A percentile compares a stretch with the other conserved stretches of the same genome.
phyloP scores from a whole-genome alignment of 306 rosid species.

The Citrullus mucosospermus region DNA sequence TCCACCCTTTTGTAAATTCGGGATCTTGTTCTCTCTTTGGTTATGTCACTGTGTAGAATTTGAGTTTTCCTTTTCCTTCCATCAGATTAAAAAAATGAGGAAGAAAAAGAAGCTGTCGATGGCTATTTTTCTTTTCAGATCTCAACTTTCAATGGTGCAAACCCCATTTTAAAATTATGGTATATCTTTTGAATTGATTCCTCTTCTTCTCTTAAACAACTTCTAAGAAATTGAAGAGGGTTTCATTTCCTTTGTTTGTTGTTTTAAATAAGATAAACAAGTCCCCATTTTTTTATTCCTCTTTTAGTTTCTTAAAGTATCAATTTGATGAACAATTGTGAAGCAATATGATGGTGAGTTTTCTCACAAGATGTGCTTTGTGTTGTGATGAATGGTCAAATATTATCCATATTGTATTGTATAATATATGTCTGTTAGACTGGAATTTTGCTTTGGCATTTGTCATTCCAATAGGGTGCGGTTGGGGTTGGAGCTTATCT shows the following conservation, averaged over 20 bases:
- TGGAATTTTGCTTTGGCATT: background rate
- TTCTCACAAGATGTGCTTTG: background rate
- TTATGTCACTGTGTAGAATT: constrained; percentile 22
- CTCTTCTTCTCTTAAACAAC: background rate
- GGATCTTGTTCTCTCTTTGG: constrained; percentile 21
- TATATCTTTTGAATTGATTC: background rate
- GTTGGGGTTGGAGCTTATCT: background rate
- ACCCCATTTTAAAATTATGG: background rate
- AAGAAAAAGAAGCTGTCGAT: background rate
- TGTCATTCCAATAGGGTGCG: background rate
- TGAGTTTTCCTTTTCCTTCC: background rate
- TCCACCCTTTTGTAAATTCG: constrained; percentile 30
- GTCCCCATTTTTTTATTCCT: background rate
- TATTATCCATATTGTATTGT: background rate
- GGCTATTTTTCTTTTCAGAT: background rate
- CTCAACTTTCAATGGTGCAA: background rate
- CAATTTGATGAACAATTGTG: background rate
- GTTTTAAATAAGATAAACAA: background rate
- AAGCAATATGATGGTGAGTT: background rate
- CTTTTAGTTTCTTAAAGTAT: too few species aligned
- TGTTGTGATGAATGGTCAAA: background rate
- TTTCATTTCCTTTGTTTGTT: background rate
- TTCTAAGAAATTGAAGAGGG: background rate
- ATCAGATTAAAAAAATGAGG: background rate
- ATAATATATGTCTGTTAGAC: background rate